Base-by-base conservation (phyloP, 1,139 yeast species). In the Scheffersomyces insectosa region DNA sequence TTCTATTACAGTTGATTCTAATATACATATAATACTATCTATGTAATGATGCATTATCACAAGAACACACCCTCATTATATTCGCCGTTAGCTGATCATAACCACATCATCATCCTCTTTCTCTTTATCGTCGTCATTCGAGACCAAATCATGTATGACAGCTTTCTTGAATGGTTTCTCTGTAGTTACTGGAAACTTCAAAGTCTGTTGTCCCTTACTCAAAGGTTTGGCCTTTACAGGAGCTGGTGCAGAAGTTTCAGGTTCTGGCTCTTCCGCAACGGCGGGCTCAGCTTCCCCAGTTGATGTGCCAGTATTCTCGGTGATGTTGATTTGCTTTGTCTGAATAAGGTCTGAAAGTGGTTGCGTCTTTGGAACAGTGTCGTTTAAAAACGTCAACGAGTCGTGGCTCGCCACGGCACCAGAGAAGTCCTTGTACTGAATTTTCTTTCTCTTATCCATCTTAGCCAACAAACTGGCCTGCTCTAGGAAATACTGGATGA, bases 401-500 rank as follows among this genome's bases (percentile, higher is more conserved):
- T 87, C 95, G 48, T 79, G 81, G 42, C 76, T 72, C 15, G 77
- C 60, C 1, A 88, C 95, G 2, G 89, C 91, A 31, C 75, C 72
- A 35, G 95, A 82, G 57, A 89, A 77, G 60, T 91, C 97, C 44
- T 80, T 79, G 62, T 90, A 90, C 40, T 74, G 76, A 23, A 88
- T 66, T 53, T 84, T 85, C 68, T 85, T 85, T 42, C 95, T 72
- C 50, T 82, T 82, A 31, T 83, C 89, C 44, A 82, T 72, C 52
- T 82, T 79, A 14, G 96, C 88, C 38, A 77, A 70, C 43, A 86
- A 69, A 27, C 84, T 69, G 0, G 96, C 93, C 55, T 88, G 95
- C 61, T 87, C 95, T 0, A 90, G 79, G 43, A 91, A 71, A 54
- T 86, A 81, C 62, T 86, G 88, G 12, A 90, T 78, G 62, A 91